phyloP scores from a whole-genome alignment of 176 grass and related monocot species.

The Rhynchospora tenuis region DNA sequence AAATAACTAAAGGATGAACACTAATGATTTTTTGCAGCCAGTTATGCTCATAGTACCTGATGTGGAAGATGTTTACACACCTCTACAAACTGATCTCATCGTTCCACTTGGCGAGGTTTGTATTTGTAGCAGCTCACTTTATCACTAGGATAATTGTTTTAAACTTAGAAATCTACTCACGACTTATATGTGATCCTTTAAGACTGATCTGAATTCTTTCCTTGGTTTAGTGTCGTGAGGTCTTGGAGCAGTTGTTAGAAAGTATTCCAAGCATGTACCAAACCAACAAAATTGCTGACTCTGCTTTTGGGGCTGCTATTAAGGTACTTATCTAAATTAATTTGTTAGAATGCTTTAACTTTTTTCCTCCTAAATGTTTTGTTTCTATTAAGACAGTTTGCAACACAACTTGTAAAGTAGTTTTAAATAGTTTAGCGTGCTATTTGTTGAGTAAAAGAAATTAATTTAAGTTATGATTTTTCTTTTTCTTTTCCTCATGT shows the following conservation, averaged over 20 bases:
- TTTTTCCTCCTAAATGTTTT: neutral
- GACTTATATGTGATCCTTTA: conserved; percentile 10
- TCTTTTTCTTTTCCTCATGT: neutral
- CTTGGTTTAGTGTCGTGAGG: conserved; percentile 60
- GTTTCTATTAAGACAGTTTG: neutral
- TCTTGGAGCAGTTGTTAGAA: conserved; percentile 82
- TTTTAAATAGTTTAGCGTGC: neutral
- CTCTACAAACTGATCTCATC: conserved; percentile 65
- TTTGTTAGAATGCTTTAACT: neutral
- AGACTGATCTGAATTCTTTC: conserved; percentile 5
- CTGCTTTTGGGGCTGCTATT: conserved; percentile 85
- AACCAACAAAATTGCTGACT: conserved; percentile 68
- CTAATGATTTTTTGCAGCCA: conserved; percentile 45
- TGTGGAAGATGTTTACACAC: conserved; percentile 79
- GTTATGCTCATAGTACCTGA: conserved; percentile 88
- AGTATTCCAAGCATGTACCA: conserved; percentile 82
- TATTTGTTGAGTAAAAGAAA: neutral
- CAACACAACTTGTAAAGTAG: neutral
- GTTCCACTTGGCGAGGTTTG: conserved; percentile 74
- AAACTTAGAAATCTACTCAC: neutral
- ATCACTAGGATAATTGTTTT: neutral
- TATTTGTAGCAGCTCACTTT: conserved; percentile 15
- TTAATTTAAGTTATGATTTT: neutral
- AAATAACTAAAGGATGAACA: neutral
- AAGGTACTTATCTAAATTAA: conserved; percentile 41